Conservation (phyloP, 2,329 filamentous ascomycete species). For the Aspergillus viridinutans region DNA sequence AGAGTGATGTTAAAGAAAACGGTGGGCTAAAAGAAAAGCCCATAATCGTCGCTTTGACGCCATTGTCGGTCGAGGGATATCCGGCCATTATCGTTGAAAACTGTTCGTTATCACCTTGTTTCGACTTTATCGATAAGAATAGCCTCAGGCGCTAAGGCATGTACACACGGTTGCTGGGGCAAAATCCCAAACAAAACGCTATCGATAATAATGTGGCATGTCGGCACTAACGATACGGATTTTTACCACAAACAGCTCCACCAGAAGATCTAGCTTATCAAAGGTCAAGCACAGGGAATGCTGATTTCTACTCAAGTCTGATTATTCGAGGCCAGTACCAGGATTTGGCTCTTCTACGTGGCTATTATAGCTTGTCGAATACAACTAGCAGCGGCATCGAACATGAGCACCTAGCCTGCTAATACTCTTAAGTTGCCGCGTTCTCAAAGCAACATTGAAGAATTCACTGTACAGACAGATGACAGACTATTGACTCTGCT, state of each 20-base stretch:
- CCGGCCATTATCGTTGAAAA: too few species aligned
- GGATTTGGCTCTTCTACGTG: not conserved
- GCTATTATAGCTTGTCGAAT: not conserved
- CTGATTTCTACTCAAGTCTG: not conserved
- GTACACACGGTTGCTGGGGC: constrained; percentile 19
- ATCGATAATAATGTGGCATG: constrained; percentile 20
- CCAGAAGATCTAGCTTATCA: not conserved
- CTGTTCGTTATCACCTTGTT: too few species aligned
- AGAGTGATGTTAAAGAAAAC: not conserved
- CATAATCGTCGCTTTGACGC: not conserved
- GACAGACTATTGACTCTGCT: not conserved
- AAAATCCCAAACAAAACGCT: constrained; percentile 22
- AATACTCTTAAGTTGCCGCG: not conserved
- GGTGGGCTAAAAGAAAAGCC: not conserved
- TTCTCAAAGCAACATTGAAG: not conserved
- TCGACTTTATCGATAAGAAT: not conserved
- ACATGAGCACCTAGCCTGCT: not conserved
- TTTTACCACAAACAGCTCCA: constrained; percentile 8
- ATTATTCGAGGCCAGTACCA: not conserved
- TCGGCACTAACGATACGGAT: constrained; percentile 7
- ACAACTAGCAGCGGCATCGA: not conserved
- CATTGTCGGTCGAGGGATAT: too few species aligned
- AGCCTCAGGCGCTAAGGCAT: not conserved
- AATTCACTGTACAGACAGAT: not conserved
- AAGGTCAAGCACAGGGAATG: not conserved